These are phyloP conservation scores for Phytophthora sojae DNA, from an alignment of 352 stramenopile genomes.

Conservation along the genomic window DNA sequence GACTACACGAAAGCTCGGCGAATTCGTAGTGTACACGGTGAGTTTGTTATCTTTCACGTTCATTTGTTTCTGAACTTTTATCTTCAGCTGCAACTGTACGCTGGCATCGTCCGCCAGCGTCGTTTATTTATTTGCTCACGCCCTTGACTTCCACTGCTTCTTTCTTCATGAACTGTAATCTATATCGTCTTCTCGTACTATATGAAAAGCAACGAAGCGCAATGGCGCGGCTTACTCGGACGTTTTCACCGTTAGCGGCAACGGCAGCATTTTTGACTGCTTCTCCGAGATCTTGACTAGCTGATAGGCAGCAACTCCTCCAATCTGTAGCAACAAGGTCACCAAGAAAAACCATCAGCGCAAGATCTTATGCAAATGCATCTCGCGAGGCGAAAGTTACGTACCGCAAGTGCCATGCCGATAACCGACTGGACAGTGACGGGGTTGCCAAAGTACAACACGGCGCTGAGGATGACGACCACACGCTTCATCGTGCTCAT, in stretches of 20 bases:
- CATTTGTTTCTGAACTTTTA: conserved; percentile 36
- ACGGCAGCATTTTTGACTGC: conserved; percentile 42
- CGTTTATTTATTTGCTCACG: conserved; percentile 12
- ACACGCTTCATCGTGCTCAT: conserved; percentile 92
- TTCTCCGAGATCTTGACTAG: conserved; percentile 80
- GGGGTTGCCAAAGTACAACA: conserved; percentile 87
- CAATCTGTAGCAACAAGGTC: conserved; percentile 39
- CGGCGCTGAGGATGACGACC: conserved; percentile 86
- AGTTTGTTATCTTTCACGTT: conserved; percentile 7
- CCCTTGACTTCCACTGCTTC: conserved; percentile 25
- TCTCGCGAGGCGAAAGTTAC: conserved; percentile 4
- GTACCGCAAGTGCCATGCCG: conserved; percentile 78
- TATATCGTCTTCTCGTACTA: conserved; percentile 41
- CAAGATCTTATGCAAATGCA: background rate
- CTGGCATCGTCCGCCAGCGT: conserved; percentile 16
- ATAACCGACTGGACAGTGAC: conserved; percentile 73
- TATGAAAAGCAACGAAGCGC: conserved; percentile 31
- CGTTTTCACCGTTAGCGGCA: conserved; percentile 63
- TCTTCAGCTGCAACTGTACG: conserved; percentile 33
- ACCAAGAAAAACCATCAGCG: conserved; percentile 10
- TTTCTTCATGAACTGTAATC: conserved; percentile 32
- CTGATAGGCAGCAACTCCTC: conserved; percentile 81
- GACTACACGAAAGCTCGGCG: too few relatives aligned
- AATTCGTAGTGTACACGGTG: too few relatives aligned
- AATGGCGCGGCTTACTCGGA: conserved; percentile 25